Conservation (phyloP, 129 eudicot species). For the Flaveria ramosissima region DNA sequence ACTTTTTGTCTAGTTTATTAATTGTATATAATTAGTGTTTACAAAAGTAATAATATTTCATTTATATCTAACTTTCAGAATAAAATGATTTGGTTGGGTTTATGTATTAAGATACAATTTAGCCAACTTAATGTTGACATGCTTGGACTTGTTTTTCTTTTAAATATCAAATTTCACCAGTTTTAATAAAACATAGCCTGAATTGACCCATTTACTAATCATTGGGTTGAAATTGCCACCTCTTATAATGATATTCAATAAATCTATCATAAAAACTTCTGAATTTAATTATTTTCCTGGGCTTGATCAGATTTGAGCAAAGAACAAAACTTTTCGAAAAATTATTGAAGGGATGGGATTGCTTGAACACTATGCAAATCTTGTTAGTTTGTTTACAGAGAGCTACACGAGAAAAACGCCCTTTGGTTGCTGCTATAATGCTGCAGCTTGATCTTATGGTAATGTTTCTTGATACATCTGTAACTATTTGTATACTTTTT, state of each 20-base stretch:
- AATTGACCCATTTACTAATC: not conserved
- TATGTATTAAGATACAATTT: not conserved
- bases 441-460: conserved; percentile 84
- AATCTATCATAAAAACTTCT: conserved; percentile 5
- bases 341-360: conserved; percentile 55
- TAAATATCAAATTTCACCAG: not conserved
- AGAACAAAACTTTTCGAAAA: conserved; percentile 50
- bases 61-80: not conserved
- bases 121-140: not conserved
- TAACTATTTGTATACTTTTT: conserved; percentile 3
- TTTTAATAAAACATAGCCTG: not conserved
- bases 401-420: conserved; percentile 60
- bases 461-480: conserved; percentile 20
- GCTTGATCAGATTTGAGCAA: conserved; percentile 45
- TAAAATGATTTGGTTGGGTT: not conserved
- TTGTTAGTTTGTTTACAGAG: conserved; percentile 60
- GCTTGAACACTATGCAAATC: conserved; percentile 62
- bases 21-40: not conserved
- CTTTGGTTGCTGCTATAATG: conserved; percentile 60
- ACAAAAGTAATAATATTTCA: not conserved
- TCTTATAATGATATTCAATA: not conserved
- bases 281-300: conserved; percentile 7
- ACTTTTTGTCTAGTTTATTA: not conserved
- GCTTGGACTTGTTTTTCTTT: not conserved
- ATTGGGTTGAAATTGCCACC: not conserved